These are phyloP conservation scores for Xylaria telfairii DNA, from an alignment of 495 filamentous ascomycete genomes.

Conservation along the genomic window DNA sequence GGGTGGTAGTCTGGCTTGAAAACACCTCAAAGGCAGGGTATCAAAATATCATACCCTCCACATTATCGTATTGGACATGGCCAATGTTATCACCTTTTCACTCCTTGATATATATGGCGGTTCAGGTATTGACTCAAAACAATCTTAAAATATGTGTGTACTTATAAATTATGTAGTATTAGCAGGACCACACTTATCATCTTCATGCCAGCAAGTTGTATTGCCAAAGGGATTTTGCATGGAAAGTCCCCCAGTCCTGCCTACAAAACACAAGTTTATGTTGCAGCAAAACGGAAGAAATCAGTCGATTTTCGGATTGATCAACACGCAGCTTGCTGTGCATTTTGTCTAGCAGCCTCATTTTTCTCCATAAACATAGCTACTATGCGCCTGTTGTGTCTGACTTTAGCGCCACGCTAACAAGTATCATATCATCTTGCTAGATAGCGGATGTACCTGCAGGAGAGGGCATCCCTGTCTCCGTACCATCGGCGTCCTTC, in stretches of 20 bases:
- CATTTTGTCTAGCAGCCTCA: not conserved
- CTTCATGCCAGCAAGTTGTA: not conserved
- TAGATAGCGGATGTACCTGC: conserved; percentile 12
- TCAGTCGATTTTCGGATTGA: conserved; percentile 2
- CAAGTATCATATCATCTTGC: conserved; percentile 3
- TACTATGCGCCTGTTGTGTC: not conserved
- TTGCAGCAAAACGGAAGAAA: not conserved
- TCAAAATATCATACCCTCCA: not conserved
- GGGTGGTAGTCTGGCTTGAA: not conserved
- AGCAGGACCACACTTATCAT: not conserved
- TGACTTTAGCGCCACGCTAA: conserved; percentile 5
- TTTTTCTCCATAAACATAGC: not conserved
- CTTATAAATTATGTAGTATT: not conserved
- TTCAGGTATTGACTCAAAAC: not conserved
- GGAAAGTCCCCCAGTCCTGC: not conserved
- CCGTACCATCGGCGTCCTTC: conserved; percentile 17
- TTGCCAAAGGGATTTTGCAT: not conserved
- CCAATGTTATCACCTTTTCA: not conserved
- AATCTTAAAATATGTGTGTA: not conserved
- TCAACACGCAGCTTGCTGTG: conserved; percentile 3
- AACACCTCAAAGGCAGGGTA: not conserved
- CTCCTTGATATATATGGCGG: not conserved
- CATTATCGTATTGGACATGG: not conserved
- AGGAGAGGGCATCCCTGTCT: conserved; percentile 13
- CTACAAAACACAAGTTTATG: not conserved